phyloP scores from a whole-genome alignment of 306 rosid genomes.

The Vicia faba region DNA sequence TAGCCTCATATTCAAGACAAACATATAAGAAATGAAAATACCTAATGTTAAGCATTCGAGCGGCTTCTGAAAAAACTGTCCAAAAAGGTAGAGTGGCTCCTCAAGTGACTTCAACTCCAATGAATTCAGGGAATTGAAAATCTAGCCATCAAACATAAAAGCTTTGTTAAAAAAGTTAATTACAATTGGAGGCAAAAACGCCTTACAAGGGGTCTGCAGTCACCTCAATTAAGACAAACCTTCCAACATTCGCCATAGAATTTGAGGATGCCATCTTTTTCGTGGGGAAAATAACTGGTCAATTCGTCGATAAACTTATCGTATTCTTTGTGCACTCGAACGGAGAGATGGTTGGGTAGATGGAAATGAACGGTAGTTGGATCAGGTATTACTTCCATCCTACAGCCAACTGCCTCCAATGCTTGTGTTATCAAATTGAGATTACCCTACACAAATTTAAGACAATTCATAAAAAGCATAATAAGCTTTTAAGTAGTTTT shows the following conservation, averaged over 20 bases:
- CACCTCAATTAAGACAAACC: constrained; percentile 65
- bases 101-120: constrained; percentile 93
- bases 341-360: constrained; percentile 76
- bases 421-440: constrained; percentile 97
- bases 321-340: constrained; percentile 81
- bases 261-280: constrained; percentile 82
- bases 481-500: neutral
- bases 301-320: constrained; percentile 71
- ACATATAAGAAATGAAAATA: constrained; percentile 41
- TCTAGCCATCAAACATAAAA: constrained; percentile 53
- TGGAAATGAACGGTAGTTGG: constrained; percentile 97
- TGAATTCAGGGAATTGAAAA: constrained; percentile 89
- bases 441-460: constrained; percentile 69
- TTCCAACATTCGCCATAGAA: constrained; percentile 94
- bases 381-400: constrained; percentile 89
- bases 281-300: constrained; percentile 70
- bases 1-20: constrained; percentile 1
- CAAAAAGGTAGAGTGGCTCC: constrained; percentile 95
- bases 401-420: constrained; percentile 88
- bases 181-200: constrained; percentile 40
- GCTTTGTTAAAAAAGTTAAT: constrained; percentile 32
- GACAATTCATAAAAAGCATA: no score
- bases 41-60: constrained; percentile 90
- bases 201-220: constrained; percentile 44
- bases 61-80: constrained; percentile 93